These are phyloP conservation scores for Tolypocladium nubicola DNA, from an alignment of 2,329 filamentous ascomycete genomes.

Conservation along the genomic window DNA sequence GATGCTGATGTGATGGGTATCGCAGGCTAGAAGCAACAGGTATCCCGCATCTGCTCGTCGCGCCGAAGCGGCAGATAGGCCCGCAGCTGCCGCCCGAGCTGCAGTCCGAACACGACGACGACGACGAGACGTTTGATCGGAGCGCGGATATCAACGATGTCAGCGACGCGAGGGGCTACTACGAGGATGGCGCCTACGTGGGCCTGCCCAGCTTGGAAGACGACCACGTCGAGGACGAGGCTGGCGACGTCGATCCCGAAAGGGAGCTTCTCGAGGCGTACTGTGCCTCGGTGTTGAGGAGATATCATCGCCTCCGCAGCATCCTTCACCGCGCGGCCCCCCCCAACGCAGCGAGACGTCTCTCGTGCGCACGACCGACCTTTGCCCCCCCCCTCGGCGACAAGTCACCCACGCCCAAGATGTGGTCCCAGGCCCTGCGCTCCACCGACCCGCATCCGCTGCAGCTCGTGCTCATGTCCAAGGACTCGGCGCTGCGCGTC, in stretches of 20 bases:
- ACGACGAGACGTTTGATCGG: conserved; percentile 24
- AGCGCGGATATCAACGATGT: conserved; percentile 37
- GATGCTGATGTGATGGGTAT: conserved; percentile 41
- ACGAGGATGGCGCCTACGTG: conserved; percentile 70
- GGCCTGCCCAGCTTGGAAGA: conserved; percentile 28
- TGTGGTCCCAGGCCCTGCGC: conserved; percentile 43
- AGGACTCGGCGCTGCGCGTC: conserved; percentile 54
- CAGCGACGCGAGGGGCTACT: conserved; percentile 50
- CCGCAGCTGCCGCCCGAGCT: conserved; percentile 35
- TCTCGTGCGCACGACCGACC: conserved; percentile 43
- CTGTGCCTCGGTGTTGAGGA: conserved; percentile 52
- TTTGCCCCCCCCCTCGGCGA: conserved; percentile 44
- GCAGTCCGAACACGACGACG: conserved; percentile 12
- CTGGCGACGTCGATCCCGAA: conserved; percentile 17
- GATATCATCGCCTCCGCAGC: conserved; percentile 55
- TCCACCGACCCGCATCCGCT: conserved; percentile 45
- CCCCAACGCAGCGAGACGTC: conserved; percentile 34
- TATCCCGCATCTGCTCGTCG: conserved; percentile 63
- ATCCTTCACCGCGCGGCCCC: conserved; percentile 48
- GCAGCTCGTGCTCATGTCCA: conserved; percentile 55
- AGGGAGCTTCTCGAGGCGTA: conserved; percentile 51
- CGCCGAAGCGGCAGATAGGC: conserved; percentile 42
- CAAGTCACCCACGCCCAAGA: conserved; percentile 34
- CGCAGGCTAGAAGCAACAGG: conserved; percentile 62
- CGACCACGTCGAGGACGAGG: conserved; percentile 11